Conservation (phyloP, 208 protist genomes). For the Acanthamoeba castellanii region DNA sequence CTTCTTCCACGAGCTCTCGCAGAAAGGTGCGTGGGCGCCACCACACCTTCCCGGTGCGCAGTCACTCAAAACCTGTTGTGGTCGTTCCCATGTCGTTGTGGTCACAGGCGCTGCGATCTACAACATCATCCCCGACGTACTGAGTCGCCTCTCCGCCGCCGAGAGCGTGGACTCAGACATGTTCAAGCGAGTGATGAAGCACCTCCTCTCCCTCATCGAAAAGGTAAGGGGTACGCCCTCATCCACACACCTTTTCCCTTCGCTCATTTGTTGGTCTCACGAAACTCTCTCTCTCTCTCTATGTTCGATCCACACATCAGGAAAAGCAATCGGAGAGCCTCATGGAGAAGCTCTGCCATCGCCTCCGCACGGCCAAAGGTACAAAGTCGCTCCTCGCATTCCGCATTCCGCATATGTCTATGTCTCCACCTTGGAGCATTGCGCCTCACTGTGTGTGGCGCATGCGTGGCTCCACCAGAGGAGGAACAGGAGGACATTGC, state of each 20-base stretch:
- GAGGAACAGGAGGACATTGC: constrained; percentile 80
- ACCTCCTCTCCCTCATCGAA: constrained; percentile 89
- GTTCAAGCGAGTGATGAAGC: constrained; percentile 84
- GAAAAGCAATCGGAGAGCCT: constrained; percentile 86
- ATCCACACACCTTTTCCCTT: not conserved
- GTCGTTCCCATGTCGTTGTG: too few relatives aligned
- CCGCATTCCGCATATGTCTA: not conserved
- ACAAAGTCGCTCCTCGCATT: not conserved
- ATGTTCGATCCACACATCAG: not conserved
- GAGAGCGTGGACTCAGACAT: constrained; percentile 56
- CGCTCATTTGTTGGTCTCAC: not conserved
- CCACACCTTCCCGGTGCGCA: not conserved
- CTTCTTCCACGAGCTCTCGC: constrained; percentile 88
- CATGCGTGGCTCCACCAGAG: not conserved
- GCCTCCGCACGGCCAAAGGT: constrained; percentile 78
- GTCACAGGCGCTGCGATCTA: constrained; percentile 85
- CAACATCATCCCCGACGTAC: constrained; percentile 90
- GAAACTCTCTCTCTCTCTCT: too few relatives aligned
- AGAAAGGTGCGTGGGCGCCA: constrained; percentile 75
- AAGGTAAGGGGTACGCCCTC: constrained; percentile 74
- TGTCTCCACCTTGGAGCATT: too few relatives aligned
- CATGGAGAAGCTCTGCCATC: constrained; percentile 88
- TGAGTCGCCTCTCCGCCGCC: constrained; percentile 82
- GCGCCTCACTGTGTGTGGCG: not conserved
- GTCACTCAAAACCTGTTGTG: not conserved